phyloP scores from a whole-genome alignment of 768 basidiomycete genomes.

The Tricholomella constricta region DNA sequence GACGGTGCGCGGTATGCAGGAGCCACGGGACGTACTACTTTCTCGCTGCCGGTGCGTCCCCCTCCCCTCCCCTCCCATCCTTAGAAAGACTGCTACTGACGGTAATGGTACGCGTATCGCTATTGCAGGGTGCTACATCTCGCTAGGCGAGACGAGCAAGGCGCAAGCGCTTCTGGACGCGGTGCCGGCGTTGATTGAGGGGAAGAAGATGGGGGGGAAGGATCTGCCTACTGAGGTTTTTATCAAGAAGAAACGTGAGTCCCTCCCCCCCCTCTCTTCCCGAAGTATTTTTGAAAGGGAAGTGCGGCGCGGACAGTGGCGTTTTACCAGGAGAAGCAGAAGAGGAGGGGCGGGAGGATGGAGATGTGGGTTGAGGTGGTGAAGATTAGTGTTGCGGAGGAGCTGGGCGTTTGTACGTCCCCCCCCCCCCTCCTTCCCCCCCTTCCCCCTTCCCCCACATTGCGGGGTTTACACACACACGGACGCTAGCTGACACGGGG shows the following conservation, averaged over 20 bases:
- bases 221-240: slow-evolving; percentile 75
- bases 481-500: too few relatives aligned
- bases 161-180: slow-evolving; percentile 63
- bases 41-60: slow-evolving; percentile 59
- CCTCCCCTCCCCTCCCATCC: background rate
- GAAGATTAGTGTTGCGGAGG: slow-evolving; percentile 72
- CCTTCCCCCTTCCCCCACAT: background rate
- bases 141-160: slow-evolving; percentile 52
- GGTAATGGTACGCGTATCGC: background rate
- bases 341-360: slow-evolving; percentile 52
- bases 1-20: too few relatives aligned
- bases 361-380: slow-evolving; percentile 54
- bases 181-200: slow-evolving; percentile 61
- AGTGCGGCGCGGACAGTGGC: slow-evolving; percentile 45
- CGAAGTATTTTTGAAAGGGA: background rate
- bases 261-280: background rate
- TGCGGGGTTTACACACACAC: too few relatives aligned
- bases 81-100: background rate
- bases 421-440: background rate
- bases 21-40: slow-evolving; percentile 81
- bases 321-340: slow-evolving; percentile 74
- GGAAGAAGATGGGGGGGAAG: slow-evolving; percentile 64
- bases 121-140: slow-evolving; percentile 62
- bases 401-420: slow-evolving; percentile 68
- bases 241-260: slow-evolving; percentile 74